These are phyloP conservation scores for Saccharomycopsis olivae DNA, from an alignment of 805 yeast genomes.

Conservation along the genomic window DNA sequence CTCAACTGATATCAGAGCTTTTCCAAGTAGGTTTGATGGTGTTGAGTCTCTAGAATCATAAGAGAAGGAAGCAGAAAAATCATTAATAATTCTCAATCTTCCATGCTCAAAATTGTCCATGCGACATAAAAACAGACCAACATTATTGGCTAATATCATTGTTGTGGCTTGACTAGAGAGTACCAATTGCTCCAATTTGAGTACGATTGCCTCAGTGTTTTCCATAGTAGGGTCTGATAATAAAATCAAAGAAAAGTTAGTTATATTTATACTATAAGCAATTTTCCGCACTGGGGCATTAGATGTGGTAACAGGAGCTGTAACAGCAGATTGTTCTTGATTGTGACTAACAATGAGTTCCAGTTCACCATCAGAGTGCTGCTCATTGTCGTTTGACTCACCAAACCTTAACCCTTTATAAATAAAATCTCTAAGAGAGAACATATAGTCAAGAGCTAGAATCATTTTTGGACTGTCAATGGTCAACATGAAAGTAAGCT, in stretches of 20 bases:
- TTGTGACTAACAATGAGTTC: slow-evolving; percentile 11
- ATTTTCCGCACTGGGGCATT: slow-evolving; percentile 20
- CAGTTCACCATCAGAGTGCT: slow-evolving; percentile 24
- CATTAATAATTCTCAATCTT: slow-evolving; percentile 71
- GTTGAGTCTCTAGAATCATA: slow-evolving; percentile 64
- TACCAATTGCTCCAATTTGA: slow-evolving; percentile 72
- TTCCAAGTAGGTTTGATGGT: slow-evolving; percentile 44
- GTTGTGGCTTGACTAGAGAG: slow-evolving; percentile 57
- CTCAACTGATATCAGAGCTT: slow-evolving; percentile 62
- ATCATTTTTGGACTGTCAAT: slow-evolving; percentile 75
- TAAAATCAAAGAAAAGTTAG: slow-evolving; percentile 66
- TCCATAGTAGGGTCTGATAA: slow-evolving; percentile 65
- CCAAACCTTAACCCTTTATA: slow-evolving; percentile 40
- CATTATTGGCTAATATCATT: slow-evolving; percentile 59
- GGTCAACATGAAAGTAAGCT: slow-evolving; percentile 44
- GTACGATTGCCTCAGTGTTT: slow-evolving; percentile 80
- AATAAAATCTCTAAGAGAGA: slow-evolving; percentile 61
- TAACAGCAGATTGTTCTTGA: slow-evolving; percentile 4
- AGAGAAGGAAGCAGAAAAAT: slow-evolving; percentile 70
- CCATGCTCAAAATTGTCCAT: slow-evolving; percentile 60
- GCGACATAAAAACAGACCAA: slow-evolving; percentile 76
- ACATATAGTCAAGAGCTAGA: slow-evolving; percentile 75
- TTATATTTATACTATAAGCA: slow-evolving; percentile 56
- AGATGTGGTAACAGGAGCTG: slow-evolving; percentile 8
- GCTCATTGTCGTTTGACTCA: slow-evolving; percentile 8